phyloP scores from a whole-genome alignment of 805 yeast genomes.

The Barnettozyma pratensis region DNA sequence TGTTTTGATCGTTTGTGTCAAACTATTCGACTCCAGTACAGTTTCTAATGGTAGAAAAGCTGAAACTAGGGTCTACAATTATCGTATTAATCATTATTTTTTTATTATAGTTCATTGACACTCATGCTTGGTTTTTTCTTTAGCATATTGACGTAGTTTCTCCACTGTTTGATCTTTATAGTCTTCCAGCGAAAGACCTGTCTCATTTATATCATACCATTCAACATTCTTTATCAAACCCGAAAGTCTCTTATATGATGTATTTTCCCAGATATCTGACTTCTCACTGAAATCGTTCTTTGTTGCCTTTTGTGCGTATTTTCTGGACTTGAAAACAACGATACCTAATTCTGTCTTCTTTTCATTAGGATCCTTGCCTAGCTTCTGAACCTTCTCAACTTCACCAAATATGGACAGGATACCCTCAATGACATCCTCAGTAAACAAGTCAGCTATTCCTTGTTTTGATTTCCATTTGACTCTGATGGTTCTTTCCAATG shows the following conservation, averaged over 20 bases:
- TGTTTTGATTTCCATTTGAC: constrained; percentile 22
- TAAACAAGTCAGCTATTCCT: constrained; percentile 18
- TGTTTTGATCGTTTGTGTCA: neutral
- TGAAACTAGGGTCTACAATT: too few relatives aligned
- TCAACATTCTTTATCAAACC: constrained; percentile 19
- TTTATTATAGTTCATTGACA: too few relatives aligned
- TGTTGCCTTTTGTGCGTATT: constrained; percentile 13
- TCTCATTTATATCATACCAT: constrained; percentile 10
- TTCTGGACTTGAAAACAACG: constrained; percentile 6
- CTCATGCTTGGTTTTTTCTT: neutral
- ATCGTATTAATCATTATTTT: neutral
- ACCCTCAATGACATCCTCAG: constrained; percentile 18
- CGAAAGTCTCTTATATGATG: constrained; percentile 19
- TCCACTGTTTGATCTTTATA: constrained; percentile 13
- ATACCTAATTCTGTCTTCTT: constrained; percentile 16
- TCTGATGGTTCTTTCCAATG: constrained; percentile 11
- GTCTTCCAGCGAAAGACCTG: constrained; percentile 13
- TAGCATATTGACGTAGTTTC: constrained; percentile 6
- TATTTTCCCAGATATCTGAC: constrained; percentile 17
- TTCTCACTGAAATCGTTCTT: constrained; percentile 11
- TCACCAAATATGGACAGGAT: constrained; percentile 23
- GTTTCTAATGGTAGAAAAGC: too few relatives aligned
- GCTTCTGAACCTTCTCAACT: constrained; percentile 11
- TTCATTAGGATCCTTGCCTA: constrained; percentile 9
- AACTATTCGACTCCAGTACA: neutral